These are phyloP conservation scores for Zygoascus ofunaensis DNA, from an alignment of 805 yeast genomes.

Conservation along the genomic window DNA sequence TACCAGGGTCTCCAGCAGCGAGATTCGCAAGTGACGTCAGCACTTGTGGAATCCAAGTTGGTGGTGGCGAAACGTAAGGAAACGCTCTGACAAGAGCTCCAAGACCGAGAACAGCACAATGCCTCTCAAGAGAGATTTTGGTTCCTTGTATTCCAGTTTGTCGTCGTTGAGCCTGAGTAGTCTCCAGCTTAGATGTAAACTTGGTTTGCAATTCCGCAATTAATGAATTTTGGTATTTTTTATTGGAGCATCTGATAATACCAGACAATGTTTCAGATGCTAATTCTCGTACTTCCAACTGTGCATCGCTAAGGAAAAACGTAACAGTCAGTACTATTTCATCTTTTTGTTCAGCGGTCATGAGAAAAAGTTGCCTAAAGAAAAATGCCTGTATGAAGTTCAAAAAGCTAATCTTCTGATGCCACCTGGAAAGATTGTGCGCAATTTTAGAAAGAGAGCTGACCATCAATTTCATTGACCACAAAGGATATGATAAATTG, in stretches of 20 bases:
- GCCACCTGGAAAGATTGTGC: constrained; percentile 34
- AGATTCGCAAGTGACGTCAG: constrained; percentile 61
- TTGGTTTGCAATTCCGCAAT: constrained; percentile 36
- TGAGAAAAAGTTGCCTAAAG: constrained; percentile 55
- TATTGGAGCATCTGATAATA: constrained; percentile 55
- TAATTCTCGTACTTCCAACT: constrained; percentile 64
- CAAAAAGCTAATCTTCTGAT: constrained; percentile 59
- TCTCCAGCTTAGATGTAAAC: constrained; percentile 38
- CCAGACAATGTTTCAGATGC: constrained; percentile 73
- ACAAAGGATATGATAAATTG: constrained; percentile 37
- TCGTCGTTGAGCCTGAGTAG: constrained; percentile 20
- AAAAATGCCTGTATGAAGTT: constrained; percentile 62
- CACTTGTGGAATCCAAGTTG: constrained; percentile 75
- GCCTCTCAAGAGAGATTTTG: constrained; percentile 35
- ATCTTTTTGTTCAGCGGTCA: constrained; percentile 40
- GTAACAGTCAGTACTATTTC: constrained; percentile 44
- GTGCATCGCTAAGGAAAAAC: constrained; percentile 47
- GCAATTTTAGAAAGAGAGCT: constrained; percentile 36
- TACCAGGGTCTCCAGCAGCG: constrained; percentile 64
- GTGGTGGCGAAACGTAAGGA: constrained; percentile 87
- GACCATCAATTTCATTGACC: constrained; percentile 36
- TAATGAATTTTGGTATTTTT: constrained; percentile 32
- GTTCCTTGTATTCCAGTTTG: constrained; percentile 9
- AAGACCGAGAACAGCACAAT: constrained; percentile 80
- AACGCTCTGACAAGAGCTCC: constrained; percentile 85